Evolutionary conservation across 495 filamentous ascomycete species (phyloP).

Genomic region (Hyaloscypha bicolor): DNA sequence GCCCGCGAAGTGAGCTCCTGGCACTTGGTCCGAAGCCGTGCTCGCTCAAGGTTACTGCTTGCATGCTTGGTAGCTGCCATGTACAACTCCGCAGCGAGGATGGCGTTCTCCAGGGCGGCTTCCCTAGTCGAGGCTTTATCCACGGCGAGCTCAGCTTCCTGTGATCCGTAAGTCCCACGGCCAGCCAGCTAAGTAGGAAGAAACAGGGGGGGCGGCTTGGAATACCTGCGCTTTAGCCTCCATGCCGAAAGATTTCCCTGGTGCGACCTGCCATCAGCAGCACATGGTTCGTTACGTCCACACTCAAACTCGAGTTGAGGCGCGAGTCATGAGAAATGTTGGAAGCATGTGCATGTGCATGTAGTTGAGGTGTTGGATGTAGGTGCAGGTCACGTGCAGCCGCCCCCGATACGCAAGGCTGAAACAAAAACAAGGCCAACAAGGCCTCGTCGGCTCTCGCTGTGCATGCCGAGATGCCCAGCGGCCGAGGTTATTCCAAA

Average conservation of each 20-base stretch:
- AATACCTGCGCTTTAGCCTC: constrained; percentile 46
- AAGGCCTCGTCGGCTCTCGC: not conserved
- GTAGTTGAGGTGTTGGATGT: too few species aligned
- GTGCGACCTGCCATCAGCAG: not conserved
- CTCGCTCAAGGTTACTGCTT: constrained; percentile 54
- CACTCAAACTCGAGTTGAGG: not conserved
- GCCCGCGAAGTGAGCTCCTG: constrained; percentile 66
- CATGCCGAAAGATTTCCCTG: constrained; percentile 32
- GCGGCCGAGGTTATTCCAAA: not conserved
- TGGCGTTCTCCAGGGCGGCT: constrained; percentile 71
- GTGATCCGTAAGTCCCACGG: constrained; percentile 30
- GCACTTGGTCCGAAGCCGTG: constrained; percentile 63
- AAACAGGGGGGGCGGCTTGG: not conserved
- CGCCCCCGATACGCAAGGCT: too few species aligned
- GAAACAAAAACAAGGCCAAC: not conserved
- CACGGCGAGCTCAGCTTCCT: constrained; percentile 66
- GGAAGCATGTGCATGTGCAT: not conserved
- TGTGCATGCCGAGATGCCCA: not conserved
- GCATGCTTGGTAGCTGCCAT: constrained; percentile 69
- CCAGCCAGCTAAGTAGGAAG: too few species aligned
- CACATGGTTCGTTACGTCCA: not conserved
- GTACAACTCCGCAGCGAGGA: constrained; percentile 74
- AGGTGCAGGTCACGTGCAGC: too few species aligned
- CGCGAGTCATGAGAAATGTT: not conserved
- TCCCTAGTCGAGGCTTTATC: constrained; percentile 57